Evolutionary conservation across 2,329 filamentous ascomycete genomes (phyloP).

Genomic region (Aplosporella prunicola): DNA sequence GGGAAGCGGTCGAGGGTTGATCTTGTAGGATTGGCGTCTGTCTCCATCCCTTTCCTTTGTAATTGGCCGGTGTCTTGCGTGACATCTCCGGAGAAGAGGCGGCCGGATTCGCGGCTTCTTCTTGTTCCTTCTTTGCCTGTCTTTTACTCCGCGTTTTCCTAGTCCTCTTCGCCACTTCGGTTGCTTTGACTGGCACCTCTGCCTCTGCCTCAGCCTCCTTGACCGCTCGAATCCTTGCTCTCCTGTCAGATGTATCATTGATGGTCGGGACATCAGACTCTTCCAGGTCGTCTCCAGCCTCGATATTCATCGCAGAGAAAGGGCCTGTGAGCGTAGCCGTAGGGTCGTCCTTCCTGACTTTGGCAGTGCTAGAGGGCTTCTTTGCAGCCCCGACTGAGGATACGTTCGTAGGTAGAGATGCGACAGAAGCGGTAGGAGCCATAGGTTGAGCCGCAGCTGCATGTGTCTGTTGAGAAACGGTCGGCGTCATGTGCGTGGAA

Average conservation of each 20-base stretch:
- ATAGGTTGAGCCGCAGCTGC: slow-evolving; percentile 36
- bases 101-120: slow-evolving; percentile 19
- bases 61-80: slow-evolving; percentile 27
- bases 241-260: slow-evolving; percentile 18
- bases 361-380: slow-evolving; percentile 17
- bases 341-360: slow-evolving; percentile 23
- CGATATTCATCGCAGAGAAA: slow-evolving; percentile 31
- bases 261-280: slow-evolving; percentile 27
- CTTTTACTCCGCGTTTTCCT: slow-evolving; percentile 36
- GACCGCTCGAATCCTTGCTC: too few relatives aligned
- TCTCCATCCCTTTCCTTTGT: slow-evolving; percentile 56
- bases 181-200: slow-evolving; percentile 20
- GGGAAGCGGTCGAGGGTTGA: slow-evolving; percentile 33
- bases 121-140: slow-evolving; percentile 37
- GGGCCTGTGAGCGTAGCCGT: slow-evolving; percentile 31
- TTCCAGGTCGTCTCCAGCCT: slow-evolving; percentile 23
- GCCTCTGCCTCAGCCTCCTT: too few relatives aligned
- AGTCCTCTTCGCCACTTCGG: slow-evolving; percentile 36
- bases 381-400: slow-evolving; percentile 28
- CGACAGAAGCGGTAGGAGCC: slow-evolving; percentile 24
- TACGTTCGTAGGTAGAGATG: slow-evolving; percentile 23
- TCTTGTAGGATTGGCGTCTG: slow-evolving; percentile 60
- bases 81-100: slow-evolving; percentile 20
- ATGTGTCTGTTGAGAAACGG: slow-evolving; percentile 26
- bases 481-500: neutral